These are phyloP conservation scores for Atkinsonella hypoxylon DNA, from an alignment of 2,329 filamentous ascomycete species.

Conservation along the genomic window DNA sequence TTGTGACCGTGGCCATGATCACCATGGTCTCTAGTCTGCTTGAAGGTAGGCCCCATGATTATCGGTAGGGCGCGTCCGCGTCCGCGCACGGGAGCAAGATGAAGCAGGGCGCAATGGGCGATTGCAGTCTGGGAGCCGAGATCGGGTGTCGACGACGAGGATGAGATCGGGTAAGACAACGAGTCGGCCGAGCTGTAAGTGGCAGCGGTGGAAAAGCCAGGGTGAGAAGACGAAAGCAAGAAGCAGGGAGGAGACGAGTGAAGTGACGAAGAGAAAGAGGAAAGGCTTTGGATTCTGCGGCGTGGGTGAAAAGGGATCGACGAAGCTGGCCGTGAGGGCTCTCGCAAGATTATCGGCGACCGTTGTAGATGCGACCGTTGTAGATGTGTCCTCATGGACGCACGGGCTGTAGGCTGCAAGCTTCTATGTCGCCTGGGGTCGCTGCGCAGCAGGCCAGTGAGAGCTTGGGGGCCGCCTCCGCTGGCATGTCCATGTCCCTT, in stretches of 20 bases:
- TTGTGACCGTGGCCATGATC: constrained; percentile 29
- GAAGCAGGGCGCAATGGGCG: constrained; percentile 9
- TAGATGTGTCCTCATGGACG: constrained; percentile 9
- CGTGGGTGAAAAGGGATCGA: neutral
- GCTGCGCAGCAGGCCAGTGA: too few relatives aligned
- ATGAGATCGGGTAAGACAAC: neutral
- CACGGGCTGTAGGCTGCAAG: too few relatives aligned
- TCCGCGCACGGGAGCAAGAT: constrained; percentile 11
- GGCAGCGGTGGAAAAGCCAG: constrained; percentile 3
- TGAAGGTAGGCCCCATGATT: constrained; percentile 18
- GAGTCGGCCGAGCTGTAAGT: neutral
- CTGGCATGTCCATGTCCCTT: neutral
- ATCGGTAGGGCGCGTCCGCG: constrained; percentile 12
- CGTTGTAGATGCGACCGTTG: neutral
- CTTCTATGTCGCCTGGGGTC: too few relatives aligned
- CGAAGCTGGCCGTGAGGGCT: constrained; percentile 5
- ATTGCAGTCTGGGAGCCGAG: neutral
- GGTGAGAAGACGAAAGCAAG: neutral
- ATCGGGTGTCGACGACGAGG: constrained; percentile 7
- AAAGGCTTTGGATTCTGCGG: neutral
- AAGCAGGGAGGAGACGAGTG: constrained; percentile 2
- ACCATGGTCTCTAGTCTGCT: constrained; percentile 21
- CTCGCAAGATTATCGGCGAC: too few relatives aligned
- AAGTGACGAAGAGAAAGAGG: neutral
- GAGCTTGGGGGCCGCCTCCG: too few relatives aligned